Evolutionary conservation across 306 rosid species (phyloP), one percentile per base, ranked within the genome.

Genomic region (Abrus precatorius): DNA sequence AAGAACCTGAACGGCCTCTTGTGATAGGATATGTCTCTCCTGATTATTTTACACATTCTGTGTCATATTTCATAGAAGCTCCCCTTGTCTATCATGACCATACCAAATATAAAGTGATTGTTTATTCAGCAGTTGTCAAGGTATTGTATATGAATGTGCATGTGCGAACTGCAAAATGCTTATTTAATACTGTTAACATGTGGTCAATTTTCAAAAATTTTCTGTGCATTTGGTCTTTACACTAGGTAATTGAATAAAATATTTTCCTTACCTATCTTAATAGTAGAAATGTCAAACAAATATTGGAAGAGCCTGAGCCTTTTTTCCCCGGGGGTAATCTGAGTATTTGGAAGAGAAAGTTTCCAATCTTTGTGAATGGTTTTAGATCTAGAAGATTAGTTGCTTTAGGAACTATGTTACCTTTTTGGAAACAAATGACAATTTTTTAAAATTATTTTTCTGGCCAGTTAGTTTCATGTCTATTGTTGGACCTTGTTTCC

Each of bases 41-140:
- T 2, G 99, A 95, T 85, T 95, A 93, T 89, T 95, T 95, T 83
- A 95, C 99, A 38, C 99, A 95, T 80, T 95, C 99, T 8, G 99
- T 95, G 77, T 95, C 99, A 64, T 95, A 95, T 77, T 95, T 95
- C 61, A 82, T 95, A 43, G 99, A 95, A 88, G 97, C 98, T 73
- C 99, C 99, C 27, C 93, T 95, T 76, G 84, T 87, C 76, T 86
- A 91, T 80, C 98, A 95, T 73, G 89, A 95, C 83, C 87, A 88
- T 75, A 76, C 85, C 75, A 89, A 88, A 14, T 95, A 84, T 91
- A 91, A 91, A 86, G 97, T 93, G 78, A 88, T 95, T 53, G 89
- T 95, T 77, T 95, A 95, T 86, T 95, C 99, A 9, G 99, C 99
- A 74, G 99, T 95, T 83, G 99, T 95, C 84, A 95, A 95, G 99